Evolutionary conservation across 768 basidiomycete genomes (phyloP).

Genomic region (Dioszegia aurantiaca): DNA sequence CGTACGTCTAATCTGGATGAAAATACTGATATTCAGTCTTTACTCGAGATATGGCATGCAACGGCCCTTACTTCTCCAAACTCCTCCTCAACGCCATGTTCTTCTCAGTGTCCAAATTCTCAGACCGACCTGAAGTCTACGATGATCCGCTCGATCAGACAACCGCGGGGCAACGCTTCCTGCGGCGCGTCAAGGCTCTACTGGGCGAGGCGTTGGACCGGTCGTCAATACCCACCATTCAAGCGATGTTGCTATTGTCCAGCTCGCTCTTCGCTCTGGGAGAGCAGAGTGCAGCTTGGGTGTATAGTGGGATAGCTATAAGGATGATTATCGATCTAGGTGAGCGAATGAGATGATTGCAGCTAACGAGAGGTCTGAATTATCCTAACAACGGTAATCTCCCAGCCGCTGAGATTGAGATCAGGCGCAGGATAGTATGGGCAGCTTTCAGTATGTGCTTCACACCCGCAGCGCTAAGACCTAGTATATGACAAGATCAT

Average conservation of each 20-base stretch:
- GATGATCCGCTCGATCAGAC: constrained; percentile 17
- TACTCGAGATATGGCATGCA: constrained; percentile 27
- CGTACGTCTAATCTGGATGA: constrained; percentile 2
- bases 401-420: constrained; percentile 21
- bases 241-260: constrained; percentile 31
- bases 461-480: neutral
- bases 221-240: constrained; percentile 28
- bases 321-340: constrained; percentile 36
- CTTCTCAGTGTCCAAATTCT: constrained; percentile 30
- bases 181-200: constrained; percentile 23
- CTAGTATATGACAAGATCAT: constrained; percentile 32
- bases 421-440: constrained; percentile 31
- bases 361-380: constrained; percentile 12
- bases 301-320: constrained; percentile 22
- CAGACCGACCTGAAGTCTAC: constrained; percentile 26
- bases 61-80: constrained; percentile 28
- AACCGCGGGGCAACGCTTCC: constrained; percentile 21
- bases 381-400: constrained; percentile 12
- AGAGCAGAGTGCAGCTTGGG: constrained; percentile 19
- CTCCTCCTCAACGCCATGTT: constrained; percentile 34
- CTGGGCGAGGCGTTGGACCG: constrained; percentile 29
- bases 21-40: constrained; percentile 18
- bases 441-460: constrained; percentile 25
- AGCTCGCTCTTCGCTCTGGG: constrained; percentile 31
- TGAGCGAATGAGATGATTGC: neutral